Evolutionary conservation across 345 rosid genomes (phyloP), one percentile per base, ranked within the genome.

Genomic region (Bruguiera parviflora): DNA sequence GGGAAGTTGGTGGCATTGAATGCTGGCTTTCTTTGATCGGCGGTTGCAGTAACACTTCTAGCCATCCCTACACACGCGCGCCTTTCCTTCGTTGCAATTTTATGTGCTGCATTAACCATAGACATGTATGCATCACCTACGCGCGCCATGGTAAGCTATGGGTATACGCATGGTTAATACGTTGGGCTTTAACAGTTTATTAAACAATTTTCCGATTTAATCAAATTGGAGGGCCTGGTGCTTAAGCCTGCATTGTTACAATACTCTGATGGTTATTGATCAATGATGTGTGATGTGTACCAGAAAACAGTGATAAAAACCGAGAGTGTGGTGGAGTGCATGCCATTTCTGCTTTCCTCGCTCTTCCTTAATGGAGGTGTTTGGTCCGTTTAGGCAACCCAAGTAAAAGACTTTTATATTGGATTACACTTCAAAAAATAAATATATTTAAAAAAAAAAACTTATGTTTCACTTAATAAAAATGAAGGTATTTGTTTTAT

Each of bases 91-190:
- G 82, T 83, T 53, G 92, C 90, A 43, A 76, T 84, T 63, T 9
- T 84, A 27, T 85, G 90, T 22, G 76, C 83, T 47, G 87, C 27
- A 1, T 73, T 85, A 52, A 84, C 82, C 22, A 73, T 85, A 22
- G 83, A 81, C 71, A 84, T 88, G 92, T 85, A 85, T 55, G 90
- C 88, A 13, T 69, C 92, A 8, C 92, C 92, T 61, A 65, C 84
- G 2, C 31, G 82, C 0, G 83, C 63, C 66, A 81, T 88, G 87
- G 92, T 84, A 76, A 46, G 69, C 27, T 16, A 28, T 27, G 62
- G 39, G 8, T 35, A 35, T 5, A 5, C 6, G 8, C 8, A 35
- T 35, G 8, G 0, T 5, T 35, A 6, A 35, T 35, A 35, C 8
- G 8, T 35, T 5, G 39, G 8, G 39, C 8, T 43, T 43, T 15